Evolutionary conservation across 2,329 filamentous ascomycete species (phyloP), one percentile per base, ranked within the genome.

Genomic region (Ophiostoma perfectum): DNA sequence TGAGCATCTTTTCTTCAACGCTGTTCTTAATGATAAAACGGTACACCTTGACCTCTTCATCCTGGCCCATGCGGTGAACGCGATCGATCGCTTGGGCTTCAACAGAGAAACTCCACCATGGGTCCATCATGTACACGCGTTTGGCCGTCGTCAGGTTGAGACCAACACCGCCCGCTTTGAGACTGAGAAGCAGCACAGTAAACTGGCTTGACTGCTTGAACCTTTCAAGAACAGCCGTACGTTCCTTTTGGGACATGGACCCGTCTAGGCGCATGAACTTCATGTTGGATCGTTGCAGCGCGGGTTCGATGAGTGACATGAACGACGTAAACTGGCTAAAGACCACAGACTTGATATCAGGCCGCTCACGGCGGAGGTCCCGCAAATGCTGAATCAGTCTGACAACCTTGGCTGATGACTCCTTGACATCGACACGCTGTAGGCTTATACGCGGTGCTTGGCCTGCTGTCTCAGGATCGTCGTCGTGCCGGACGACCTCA

Each of bases 291-390:
- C 87, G 85, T 0, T 81, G 77, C 3, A 99, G 84, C 0, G 92
- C 91, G 0, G 92, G 91, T 72, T 93, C 90, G 71, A 99, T 96
- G 12, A 99, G 86, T 72, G 93, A 89, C 73, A 99, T 86, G 77
- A 98, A 99, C 0, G 93, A 96, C 0, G 95, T 99, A 78, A 99
- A 99, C 78, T 99, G 95, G 68, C 91, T 95, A 79, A 99, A 99
- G 44, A 99, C 89, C 36, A 98, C 93, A 0, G 91, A 92, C 78
- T 97, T 98, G 65, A 89, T 90, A 5, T 78, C 82, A 0, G 88
- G 85, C n/a, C 90, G 81, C 65, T 86, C 83, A 68, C 82, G 84
- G 9, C 90, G 87, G 7, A 96, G 79, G 1, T 81, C 80, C 58
- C 90, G 89, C 5, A 99, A 85, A 70, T 95, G 88, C 4, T 82